Percentiles rank a stretch among this genome's conserved stretches.
Conservation (phyloP, 2,329 filamentous ascomycete genomes). For the Fusarium anthophilum region DNA sequence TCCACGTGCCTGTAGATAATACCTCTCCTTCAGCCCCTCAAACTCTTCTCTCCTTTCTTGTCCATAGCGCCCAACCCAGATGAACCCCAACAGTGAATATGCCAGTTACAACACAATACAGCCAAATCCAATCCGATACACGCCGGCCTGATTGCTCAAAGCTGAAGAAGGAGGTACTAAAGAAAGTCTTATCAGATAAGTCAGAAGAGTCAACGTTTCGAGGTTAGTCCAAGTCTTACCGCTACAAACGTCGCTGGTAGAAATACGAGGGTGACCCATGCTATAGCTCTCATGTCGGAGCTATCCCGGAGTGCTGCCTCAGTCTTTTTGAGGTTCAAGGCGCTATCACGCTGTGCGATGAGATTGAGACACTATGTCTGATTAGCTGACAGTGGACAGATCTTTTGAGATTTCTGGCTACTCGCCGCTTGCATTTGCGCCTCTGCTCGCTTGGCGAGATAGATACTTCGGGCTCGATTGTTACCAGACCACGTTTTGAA, state of each 20-base stretch:
- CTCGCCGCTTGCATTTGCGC: neutral
- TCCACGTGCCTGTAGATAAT: rapidly evolving
- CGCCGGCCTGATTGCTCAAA: neutral
- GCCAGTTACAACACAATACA: neutral
- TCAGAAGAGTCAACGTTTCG: neutral
- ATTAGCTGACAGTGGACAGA: neutral
- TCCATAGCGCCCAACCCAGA: neutral
- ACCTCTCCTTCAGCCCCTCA: neutral
- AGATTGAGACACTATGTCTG: neutral
- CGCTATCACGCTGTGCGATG: neutral
- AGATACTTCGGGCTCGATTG: neutral
- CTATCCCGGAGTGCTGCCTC: neutral
- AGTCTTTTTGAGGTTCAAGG: neutral
- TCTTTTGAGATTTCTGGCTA: too few relatives aligned
- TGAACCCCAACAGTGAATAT: neutral
- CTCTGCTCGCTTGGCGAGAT: neutral
- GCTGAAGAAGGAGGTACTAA: neutral
- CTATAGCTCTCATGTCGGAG: neutral
- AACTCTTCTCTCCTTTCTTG: neutral
- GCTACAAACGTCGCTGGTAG: neutral
- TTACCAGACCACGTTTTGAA: neutral
- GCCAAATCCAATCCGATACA: neutral
- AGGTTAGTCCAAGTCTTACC: rapidly evolving
- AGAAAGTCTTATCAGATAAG: neutral
- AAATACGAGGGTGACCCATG: neutral